Base-by-base conservation (phyloP, 495 filamentous ascomycete species). In the Wilcoxina mikolae region DNA sequence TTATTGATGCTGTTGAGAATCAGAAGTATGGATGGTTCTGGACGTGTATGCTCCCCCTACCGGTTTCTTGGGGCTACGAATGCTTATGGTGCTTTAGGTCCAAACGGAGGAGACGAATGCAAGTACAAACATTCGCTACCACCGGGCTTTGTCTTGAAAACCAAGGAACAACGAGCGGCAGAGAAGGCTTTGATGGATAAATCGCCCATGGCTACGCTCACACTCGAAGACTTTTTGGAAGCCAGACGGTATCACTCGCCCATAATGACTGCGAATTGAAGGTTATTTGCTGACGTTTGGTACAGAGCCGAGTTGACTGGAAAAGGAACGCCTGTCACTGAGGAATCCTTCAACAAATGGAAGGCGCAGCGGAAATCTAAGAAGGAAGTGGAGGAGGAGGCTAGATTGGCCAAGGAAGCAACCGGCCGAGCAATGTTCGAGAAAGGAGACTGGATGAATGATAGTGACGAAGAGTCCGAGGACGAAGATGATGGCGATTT, bases 21-120 rank as follows among this genome's bases (percentile, higher is more conserved):
- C 82, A 84, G 60, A 96, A 95, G 72, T 99, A 99, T 62, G 91
- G 91, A 58, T 99, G 91, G 91, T 95, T 96, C 71, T 99, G 91
- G 91, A 73, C 76, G 31, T 99, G 91, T 65, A 58, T 31, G 55
- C 44, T 3, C 17, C 11, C 51, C 23, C 23, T 29, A 9, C 48
- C 20, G 25, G 47, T 33, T 50, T 39, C 9, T 24, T 31, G 28
- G 29, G 28, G 20, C 42, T 38, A 31, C 4, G 10, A 25, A 12
- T 44, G 18, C 4, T 39, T 26, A 31, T 9, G 26, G 11, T 12
- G 24, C 20, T 31, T 35, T 22, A 65, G 62, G 62, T 79, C 91
- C 91, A 46, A 96, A 96, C 68, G 89, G 86, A 56, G 93, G 86
- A 50, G 82, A 99, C 69, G 84, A 94, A 70, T 99, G 91, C 83